A percentile compares a stretch with the other conserved stretches of the same genome.
Evolutionary conservation across 2,329 filamentous ascomycete species (phyloP).

Genomic region (Aspergillus amoenus): DNA sequence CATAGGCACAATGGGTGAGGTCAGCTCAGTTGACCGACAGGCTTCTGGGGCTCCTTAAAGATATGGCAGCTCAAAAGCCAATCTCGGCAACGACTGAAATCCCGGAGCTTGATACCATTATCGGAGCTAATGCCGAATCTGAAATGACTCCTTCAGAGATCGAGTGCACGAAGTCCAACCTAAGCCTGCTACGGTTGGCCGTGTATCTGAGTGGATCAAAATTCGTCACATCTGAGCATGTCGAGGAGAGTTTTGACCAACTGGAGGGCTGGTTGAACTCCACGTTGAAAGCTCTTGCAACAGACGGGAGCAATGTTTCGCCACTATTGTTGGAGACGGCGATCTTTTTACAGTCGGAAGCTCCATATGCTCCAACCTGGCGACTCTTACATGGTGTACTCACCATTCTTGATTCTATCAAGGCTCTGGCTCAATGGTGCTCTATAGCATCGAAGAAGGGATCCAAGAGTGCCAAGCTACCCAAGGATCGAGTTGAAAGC

Average conservation of each 20-base stretch:
- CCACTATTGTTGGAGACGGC: conserved; percentile 24
- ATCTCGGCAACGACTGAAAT: conserved; percentile 27
- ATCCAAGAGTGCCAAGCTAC: conserved; percentile 30
- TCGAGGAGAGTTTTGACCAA: conserved; percentile 27
- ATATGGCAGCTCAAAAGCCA: conserved; percentile 32
- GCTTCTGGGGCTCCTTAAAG: conserved; percentile 36
- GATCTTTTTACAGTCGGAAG: conserved; percentile 23
- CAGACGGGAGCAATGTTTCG: conserved; percentile 21
- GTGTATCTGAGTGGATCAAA: conserved; percentile 36
- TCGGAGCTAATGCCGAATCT: conserved; percentile 22
- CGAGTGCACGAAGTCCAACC: conserved; percentile 34
- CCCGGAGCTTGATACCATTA: conserved; percentile 26
- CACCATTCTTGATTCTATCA: conserved; percentile 42
- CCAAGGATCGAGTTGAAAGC: conserved; percentile 35
- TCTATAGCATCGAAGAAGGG: conserved; percentile 32
- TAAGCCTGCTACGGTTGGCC: conserved; percentile 33
- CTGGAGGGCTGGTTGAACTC: conserved; percentile 33
- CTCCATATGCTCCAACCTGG: conserved; percentile 40
- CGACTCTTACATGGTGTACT: conserved; percentile 41
- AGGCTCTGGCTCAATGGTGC: conserved; percentile 37
- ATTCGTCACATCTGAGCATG: conserved; percentile 27
- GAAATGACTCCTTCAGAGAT: conserved; percentile 39
- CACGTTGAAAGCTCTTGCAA: conserved; percentile 24
- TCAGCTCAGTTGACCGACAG: conserved; percentile 35
- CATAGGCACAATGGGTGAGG: conserved; percentile 37